Evolutionary conservation across 2,329 filamentous ascomycete species (phyloP).

Genomic region (Colletotrichum melonis): DNA sequence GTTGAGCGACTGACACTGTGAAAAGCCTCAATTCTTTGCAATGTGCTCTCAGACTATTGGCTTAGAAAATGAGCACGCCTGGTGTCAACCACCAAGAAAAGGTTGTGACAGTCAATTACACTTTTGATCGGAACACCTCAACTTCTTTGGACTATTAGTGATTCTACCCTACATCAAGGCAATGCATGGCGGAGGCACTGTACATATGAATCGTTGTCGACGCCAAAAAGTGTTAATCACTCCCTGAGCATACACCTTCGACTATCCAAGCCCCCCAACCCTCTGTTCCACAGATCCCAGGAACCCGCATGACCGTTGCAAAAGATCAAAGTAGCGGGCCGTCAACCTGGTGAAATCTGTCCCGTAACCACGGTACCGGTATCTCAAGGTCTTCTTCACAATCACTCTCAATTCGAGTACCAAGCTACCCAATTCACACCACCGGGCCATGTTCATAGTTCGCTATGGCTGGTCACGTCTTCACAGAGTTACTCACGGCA

Average conservation of each 20-base stretch:
- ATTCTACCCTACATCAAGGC: background rate
- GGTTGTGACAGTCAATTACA: background rate
- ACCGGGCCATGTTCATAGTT: background rate
- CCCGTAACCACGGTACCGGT: background rate
- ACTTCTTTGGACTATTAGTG: background rate
- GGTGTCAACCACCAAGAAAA: background rate
- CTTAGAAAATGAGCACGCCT: background rate
- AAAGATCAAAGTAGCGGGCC: background rate
- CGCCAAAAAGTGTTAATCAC: background rate
- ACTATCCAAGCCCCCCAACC: too few relatives aligned
- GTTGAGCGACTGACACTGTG: background rate
- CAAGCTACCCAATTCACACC: background rate
- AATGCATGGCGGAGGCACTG: too few relatives aligned
- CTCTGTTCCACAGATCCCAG: background rate
- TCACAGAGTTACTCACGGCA: background rate
- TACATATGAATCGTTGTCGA: background rate
- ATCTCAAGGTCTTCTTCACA: background rate
- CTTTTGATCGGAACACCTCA: background rate
- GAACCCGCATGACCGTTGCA: background rate
- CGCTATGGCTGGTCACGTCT: background rate
- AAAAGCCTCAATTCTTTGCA: background rate
- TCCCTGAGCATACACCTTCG: background rate
- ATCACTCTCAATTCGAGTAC: background rate
- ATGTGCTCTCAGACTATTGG: background rate
- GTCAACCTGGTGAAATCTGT: background rate